phyloP scores from a whole-genome alignment of 2,329 filamentous ascomycete genomes.

The Curvularia spicifera region DNA sequence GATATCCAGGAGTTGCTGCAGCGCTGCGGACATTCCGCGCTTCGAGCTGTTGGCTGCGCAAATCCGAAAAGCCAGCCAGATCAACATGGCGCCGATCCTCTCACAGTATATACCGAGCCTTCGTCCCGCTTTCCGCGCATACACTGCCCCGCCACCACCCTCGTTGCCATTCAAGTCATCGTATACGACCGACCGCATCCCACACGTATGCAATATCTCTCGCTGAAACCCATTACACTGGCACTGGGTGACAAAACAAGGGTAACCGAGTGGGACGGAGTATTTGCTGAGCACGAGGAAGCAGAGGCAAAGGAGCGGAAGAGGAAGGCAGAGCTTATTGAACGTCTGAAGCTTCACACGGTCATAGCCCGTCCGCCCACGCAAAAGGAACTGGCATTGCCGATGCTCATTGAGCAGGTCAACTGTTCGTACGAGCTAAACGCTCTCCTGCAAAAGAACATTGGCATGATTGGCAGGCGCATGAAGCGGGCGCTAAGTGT shows the following conservation, averaged over 20 bases:
- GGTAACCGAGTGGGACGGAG: constrained; percentile 48
- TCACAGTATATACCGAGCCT: constrained; percentile 62
- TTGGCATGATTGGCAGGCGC: constrained; percentile 80
- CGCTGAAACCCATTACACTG: constrained; percentile 84
- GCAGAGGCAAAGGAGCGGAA: constrained; percentile 71
- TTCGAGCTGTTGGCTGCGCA: constrained; percentile 85
- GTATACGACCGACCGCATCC: constrained; percentile 87
- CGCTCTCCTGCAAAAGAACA: constrained; percentile 84
- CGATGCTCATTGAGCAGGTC: constrained; percentile 86
- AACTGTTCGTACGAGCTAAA: constrained; percentile 96
- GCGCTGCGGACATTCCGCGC: constrained; percentile 79
- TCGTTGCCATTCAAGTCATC: constrained; percentile 82
- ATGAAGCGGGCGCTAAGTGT: constrained; percentile 87
- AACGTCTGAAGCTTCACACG: constrained; percentile 88
- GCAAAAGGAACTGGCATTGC: constrained; percentile 80
- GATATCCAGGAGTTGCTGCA: constrained; percentile 80
- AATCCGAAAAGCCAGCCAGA: constrained; percentile 65
- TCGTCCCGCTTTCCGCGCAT: constrained; percentile 70
- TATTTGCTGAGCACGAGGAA: constrained; percentile 66
- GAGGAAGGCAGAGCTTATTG: constrained; percentile 70
- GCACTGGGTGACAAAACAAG: constrained; percentile 71
- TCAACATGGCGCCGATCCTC: constrained; percentile 72
- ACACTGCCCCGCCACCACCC: constrained; percentile 68
- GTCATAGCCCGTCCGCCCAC: constrained; percentile 79
- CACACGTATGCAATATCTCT: constrained; percentile 94